Percentiles rank a stretch among this genome's conserved stretches.
Evolutionary conservation across 371 early-diverging fungal species (phyloP).

Genomic region (Circinella minor): DNA sequence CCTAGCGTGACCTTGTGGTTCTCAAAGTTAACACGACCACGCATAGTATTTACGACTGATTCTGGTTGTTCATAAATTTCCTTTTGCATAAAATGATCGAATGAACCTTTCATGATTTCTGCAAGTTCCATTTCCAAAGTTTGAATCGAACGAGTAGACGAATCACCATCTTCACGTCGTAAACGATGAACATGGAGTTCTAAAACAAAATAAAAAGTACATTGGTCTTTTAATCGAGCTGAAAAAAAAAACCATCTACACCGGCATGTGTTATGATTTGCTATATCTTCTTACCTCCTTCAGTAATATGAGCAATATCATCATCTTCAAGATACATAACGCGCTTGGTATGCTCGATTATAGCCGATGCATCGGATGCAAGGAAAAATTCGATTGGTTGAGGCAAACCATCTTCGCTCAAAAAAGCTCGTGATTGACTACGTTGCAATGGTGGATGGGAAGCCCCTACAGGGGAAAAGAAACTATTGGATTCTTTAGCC

Average conservation of each 20-base stretch:
- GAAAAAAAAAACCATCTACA: too few species aligned
- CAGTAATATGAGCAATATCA: conserved; percentile 95
- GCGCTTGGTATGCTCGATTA: conserved; percentile 98
- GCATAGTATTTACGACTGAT: conserved; percentile 98
- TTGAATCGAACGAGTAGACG: conserved; percentile 89
- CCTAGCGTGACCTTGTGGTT: conserved; percentile 80
- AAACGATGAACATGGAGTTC: conserved; percentile 96
- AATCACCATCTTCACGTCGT: conserved; percentile 88
- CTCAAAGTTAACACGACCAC: conserved; percentile 98
- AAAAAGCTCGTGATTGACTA: conserved; percentile 90
- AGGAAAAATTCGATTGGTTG: conserved; percentile 96
- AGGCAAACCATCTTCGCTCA: conserved; percentile 88
- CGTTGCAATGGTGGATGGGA: conserved; percentile 70
- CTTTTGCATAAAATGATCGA: conserved; percentile 99
- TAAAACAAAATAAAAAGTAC: conserved; percentile 1
- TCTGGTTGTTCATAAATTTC: conserved; percentile 99
- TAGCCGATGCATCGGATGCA: conserved; percentile 96
- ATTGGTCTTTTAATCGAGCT: too few species aligned
- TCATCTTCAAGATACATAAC: conserved; percentile 97
- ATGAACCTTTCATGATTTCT: conserved; percentile 94
- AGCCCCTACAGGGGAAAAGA: conserved; percentile 41
- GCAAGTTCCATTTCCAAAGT: conserved; percentile 96
- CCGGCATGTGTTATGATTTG: too few species aligned
- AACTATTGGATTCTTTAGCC: conserved; percentile 32
- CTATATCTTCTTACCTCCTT: conserved; percentile 60